phyloP scores from a whole-genome alignment of 305 asterid species.

The Fraxinus latifolia region DNA sequence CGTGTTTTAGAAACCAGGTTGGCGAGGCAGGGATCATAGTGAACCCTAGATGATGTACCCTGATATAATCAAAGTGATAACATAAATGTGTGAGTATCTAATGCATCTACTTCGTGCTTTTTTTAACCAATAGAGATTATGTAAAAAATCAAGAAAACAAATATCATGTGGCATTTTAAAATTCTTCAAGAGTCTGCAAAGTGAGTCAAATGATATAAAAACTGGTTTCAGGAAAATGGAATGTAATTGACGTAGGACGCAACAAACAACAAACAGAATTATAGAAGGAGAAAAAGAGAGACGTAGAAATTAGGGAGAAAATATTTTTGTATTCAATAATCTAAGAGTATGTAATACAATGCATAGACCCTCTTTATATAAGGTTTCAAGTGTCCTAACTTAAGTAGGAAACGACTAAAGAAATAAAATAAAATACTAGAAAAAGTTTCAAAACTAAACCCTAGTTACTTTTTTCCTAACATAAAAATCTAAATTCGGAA shows the following conservation, averaged over 20 bases:
- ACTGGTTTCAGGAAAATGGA: neutral
- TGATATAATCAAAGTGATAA: slow-evolving; percentile 36
- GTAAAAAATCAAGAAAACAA: neutral
- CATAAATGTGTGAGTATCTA: slow-evolving; percentile 21
- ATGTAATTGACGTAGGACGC: neutral
- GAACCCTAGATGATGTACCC: slow-evolving; percentile 86
- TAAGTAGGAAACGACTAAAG: neutral
- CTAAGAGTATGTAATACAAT: neutral
- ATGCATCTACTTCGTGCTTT: neutral
- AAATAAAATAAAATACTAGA: neutral
- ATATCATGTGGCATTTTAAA: neutral
- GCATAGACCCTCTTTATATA: neutral
- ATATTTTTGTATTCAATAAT: neutral
- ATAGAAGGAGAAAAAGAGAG: neutral
- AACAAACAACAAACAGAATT: neutral
- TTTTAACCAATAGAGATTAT: neutral
- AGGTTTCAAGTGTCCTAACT: neutral
- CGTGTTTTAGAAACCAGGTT: slow-evolving; percentile 68
- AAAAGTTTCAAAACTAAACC: neutral
- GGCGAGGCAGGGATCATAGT: slow-evolving; percentile 70
- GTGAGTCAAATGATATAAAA: neutral
- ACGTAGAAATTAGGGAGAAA: neutral
- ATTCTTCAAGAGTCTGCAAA: neutral
- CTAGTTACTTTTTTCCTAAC: neutral
- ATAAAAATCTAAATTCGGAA: neutral